Evolutionary conservation across 1,139 yeast genomes (phyloP).

Genomic region (Yamadazyma epiphylla): DNA sequence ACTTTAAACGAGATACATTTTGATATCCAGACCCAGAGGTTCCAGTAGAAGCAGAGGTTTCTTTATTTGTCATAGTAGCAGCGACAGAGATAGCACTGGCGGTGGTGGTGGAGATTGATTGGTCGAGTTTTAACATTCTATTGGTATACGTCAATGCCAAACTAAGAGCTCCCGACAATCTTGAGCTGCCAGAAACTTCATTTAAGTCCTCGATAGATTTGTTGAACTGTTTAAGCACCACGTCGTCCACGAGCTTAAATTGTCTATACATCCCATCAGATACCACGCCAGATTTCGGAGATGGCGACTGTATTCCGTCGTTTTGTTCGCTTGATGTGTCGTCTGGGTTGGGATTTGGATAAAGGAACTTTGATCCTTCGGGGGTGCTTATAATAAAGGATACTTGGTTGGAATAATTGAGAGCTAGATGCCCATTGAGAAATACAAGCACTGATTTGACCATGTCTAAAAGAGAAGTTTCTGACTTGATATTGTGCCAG

Average conservation of each 20-base stretch:
- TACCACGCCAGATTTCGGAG: slow-evolving; percentile 14
- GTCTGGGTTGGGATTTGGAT: slow-evolving; percentile 48
- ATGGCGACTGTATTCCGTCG: slow-evolving; percentile 9
- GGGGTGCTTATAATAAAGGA: slow-evolving; percentile 80
- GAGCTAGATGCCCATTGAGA: slow-evolving; percentile 81
- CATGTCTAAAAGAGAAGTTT: slow-evolving; percentile 49
- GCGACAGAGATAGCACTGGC: slow-evolving; percentile 45
- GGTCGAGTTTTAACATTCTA: slow-evolving; percentile 54
- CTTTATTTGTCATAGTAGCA: slow-evolving; percentile 21
- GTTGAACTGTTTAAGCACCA: slow-evolving; percentile 62
- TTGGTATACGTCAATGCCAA: slow-evolving; percentile 78
- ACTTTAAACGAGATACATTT: slow-evolving; percentile 44
- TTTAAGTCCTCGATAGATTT: slow-evolving; percentile 34
- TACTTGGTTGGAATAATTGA: slow-evolving; percentile 81
- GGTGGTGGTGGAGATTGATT: slow-evolving; percentile 43
- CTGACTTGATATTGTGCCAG: slow-evolving; percentile 57
- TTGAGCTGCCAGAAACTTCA: slow-evolving; percentile 24
- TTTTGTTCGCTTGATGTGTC: slow-evolving; percentile 12
- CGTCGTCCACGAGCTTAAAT: slow-evolving; percentile 76
- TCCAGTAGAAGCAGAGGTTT: slow-evolving; percentile 8
- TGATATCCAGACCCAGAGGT: slow-evolving; percentile 14
- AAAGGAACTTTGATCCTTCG: slow-evolving; percentile 64
- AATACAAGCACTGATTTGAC: slow-evolving; percentile 63
- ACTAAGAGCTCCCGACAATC: slow-evolving; percentile 77
- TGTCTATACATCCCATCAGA: slow-evolving; percentile 71